phyloP scores from a whole-genome alignment of 345 rosid species.

The Lepidium didymum region DNA sequence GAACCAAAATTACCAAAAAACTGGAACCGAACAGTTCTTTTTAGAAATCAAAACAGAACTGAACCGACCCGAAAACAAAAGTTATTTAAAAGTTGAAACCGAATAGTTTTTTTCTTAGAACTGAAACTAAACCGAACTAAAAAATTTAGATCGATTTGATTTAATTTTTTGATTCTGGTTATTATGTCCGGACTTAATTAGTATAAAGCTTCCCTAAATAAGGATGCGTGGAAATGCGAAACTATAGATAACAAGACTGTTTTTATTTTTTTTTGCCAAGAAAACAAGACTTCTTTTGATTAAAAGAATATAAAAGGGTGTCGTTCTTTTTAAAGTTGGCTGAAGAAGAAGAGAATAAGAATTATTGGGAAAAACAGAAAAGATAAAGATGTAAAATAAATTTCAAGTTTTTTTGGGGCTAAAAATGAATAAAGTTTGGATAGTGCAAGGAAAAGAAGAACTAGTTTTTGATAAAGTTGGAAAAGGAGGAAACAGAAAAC shows the following conservation, averaged over 20 bases:
- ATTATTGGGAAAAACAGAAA: conserved; percentile 4
- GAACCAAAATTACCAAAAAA: no score
- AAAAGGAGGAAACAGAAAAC: conserved; percentile 28
- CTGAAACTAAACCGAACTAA: no score
- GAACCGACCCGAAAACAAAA: no score
- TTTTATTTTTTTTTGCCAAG: no score
- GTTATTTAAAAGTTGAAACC: no score
- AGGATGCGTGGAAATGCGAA: conserved; percentile 10
- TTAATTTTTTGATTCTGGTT: no score
- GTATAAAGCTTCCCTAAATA: conserved; percentile 7
- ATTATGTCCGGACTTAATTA: no score
- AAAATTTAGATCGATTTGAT: no score
- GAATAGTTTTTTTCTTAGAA: no score
- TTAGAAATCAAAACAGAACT: no score
- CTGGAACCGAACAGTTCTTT: no score
- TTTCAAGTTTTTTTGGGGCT: no score
- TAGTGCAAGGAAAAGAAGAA: conserved; percentile 18
- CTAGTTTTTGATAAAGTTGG: conserved; percentile 11
- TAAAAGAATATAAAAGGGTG: not conserved
- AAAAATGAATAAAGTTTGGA: conserved; percentile 6
- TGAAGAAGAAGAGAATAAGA: not conserved
- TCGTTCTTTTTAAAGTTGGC: not conserved
- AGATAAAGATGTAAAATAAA: not conserved
- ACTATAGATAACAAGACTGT: not conserved
- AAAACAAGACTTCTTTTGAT: conserved; percentile 2